Base-by-base conservation (phyloP, 2,329 filamentous ascomycete species). In the Emmonsiellopsis sp. region DNA sequence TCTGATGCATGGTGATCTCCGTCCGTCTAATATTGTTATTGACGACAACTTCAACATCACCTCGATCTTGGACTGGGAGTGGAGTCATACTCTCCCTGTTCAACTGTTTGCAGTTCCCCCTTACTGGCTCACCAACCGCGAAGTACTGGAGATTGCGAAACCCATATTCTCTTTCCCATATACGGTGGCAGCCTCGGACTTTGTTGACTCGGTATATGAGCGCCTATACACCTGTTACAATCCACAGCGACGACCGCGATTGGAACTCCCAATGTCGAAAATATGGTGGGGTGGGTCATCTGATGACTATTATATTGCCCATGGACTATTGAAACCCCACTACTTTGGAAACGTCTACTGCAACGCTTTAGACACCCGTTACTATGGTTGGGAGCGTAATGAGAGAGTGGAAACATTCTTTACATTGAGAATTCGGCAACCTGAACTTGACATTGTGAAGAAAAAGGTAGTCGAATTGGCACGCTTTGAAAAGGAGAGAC, bases 1-100 rank as follows among this genome's bases (percentile, higher is more conserved):
- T 52, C 38, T 55, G 5, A 57, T 55, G 51, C 55, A 57, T 42
- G 53, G 55, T 7, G 53, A 57, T 53, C 47, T 57, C 46, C 53
- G 51, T 34, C 53, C 50, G 26, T n/a, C 53, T 7, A 55, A 55
- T 50, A 55, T 57, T 16, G 2, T 40, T n/a, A n/a, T n/a, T n/a
- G n/a, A n/a, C n/a, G n/a, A n/a, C n/a, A n/a, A n/a, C n/a, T n/a
- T n/a, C n/a, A n/a, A n/a, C n/a, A n/a, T n/a, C n/a, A n/a, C n/a
- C 1, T 37, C 37, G 13, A 11, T 43, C 5, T n/a, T 42, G 9
- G 37, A 51, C 10, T 49, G 46, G 46, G 46, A 49, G 8, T 49
- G 46, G 46, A 49, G 46, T 10, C n/a, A 38, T 11, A 49, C 46
- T 7, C 2, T 37, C 13, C 46, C 46, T 9, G 46, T 38, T 7